Evolutionary conservation across 2,329 filamentous ascomycete species (phyloP).

Genomic region (Raffaelea arxii): DNA sequence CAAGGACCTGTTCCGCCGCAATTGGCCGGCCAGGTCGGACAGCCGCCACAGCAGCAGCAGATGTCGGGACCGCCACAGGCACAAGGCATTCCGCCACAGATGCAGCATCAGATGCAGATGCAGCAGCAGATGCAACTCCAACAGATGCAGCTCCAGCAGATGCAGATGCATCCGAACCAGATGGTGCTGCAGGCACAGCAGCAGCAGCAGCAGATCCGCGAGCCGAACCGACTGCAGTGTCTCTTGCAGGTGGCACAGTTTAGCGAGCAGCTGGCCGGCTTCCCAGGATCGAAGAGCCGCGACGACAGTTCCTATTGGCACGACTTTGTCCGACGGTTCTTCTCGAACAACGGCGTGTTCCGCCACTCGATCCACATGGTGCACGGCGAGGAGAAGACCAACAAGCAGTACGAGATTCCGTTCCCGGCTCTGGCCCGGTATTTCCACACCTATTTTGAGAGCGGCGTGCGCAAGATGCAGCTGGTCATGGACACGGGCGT

Average conservation of each 20-base stretch:
- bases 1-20: constrained; percentile 19
- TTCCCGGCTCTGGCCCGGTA: constrained; percentile 76
- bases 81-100: constrained; percentile 30
- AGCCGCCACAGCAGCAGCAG: neutral
- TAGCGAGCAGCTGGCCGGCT: constrained; percentile 51
- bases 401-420: constrained; percentile 81
- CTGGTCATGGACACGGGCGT: constrained; percentile 66
- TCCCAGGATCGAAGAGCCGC: constrained; percentile 46
- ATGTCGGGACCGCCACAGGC: neutral
- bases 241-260: constrained; percentile 53
- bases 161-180: constrained; percentile 19
- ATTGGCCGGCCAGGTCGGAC: constrained; percentile 17
- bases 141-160: constrained; percentile 23
- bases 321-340: constrained; percentile 70
- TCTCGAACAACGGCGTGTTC: constrained; percentile 67
- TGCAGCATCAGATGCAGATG: constrained; percentile 19
- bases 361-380: constrained; percentile 57
- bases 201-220: constrained; percentile 40
- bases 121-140: constrained; percentile 29
- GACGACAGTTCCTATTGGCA: constrained; percentile 72
- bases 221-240: constrained; percentile 45
- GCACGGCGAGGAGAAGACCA: constrained; percentile 44
- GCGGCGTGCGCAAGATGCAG: constrained; percentile 77
- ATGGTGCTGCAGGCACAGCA: constrained; percentile 28
- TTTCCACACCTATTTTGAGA: constrained; percentile 81